Evolutionary conservation across 2,329 filamentous ascomycete species (phyloP), one percentile per base, ranked within the genome.

Genomic region (Aspergillus quadricinctus): DNA sequence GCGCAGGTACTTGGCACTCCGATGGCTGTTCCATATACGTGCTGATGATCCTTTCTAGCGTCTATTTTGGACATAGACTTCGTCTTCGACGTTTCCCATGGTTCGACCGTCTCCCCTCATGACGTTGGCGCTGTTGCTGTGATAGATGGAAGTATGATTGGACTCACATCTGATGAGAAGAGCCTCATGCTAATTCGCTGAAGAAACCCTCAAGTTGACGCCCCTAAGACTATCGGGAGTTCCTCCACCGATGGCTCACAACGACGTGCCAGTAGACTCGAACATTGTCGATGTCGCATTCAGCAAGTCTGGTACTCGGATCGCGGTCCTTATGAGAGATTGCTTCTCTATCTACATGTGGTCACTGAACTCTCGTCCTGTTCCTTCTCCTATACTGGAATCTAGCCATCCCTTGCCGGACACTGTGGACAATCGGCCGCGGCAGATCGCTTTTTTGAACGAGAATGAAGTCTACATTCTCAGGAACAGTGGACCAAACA

Each of bases 181-280:
- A 46, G 19, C 5, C 10, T 28, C 23, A 29, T 35, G 43, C 62
- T 69, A 55, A 68, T 60, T 54, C 77, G 49, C 48, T 56, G 14
- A 59, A 82, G 79, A 73, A 61, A 83, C 70, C 3, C 74, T 97
- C 57, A 96, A 95, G 69, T 73, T 97, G 48, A 97, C 94, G 0
- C 91, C 94, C 0, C 82, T 99, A 61, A 83, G 89, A 60, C 82
- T 87, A 50, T 89, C 91, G 11, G 96, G 94, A 66, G 81, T 97
- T 3, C 94, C 94, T 25, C 94, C 94, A 28, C 94, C 94, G 0
- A 97, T 97, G 92, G 86, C 91, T 17, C 81, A 93, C 60, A 88
- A 88, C 62, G 89, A 95, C 56, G 66, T 97, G 19, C 66, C 77
- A 11, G 74, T 88, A 28, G 77, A 83, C 14, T 81, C 81, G 0